Percentiles rank a stretch among this genome's conserved stretches.
These are phyloP conservation scores for Remersonia thermophila DNA, from an alignment of 2,329 filamentous ascomycete species.

Conservation along the genomic window DNA sequence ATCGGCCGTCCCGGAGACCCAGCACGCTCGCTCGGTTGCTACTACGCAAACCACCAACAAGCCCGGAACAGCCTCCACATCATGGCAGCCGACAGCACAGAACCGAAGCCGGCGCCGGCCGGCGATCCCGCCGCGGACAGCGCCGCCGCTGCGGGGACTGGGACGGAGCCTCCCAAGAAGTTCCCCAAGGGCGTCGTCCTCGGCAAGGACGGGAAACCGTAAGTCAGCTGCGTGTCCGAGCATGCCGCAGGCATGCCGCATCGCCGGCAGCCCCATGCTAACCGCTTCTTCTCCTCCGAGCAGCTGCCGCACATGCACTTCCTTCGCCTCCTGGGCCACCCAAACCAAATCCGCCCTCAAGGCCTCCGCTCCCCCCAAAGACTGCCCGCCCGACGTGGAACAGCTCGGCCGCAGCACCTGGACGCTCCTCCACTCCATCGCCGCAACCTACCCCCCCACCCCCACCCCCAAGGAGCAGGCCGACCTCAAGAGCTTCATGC, in stretches of 20 bases:
- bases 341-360: constrained; percentile 33
- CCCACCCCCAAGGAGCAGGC: constrained; percentile 59
- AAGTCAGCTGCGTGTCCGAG: constrained; percentile 24
- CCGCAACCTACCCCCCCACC: constrained; percentile 66
- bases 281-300: too few species aligned
- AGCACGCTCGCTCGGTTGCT: too few species aligned
- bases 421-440: constrained; percentile 87
- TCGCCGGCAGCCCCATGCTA: neutral
- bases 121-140: constrained; percentile 7
- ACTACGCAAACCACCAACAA: too few species aligned
- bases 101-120: constrained; percentile 19
- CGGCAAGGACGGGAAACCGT: constrained; percentile 78
- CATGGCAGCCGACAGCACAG: constrained; percentile 22
- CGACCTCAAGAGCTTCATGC: constrained; percentile 67
- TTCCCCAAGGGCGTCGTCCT: constrained; percentile 62
- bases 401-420: constrained; percentile 75
- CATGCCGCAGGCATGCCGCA: too few species aligned
- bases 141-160: constrained; percentile 13
- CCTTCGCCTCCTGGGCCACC: constrained; percentile 50
- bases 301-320: constrained; percentile 62
- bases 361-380: constrained; percentile 28
- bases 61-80: too few species aligned
- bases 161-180: constrained; percentile 33
- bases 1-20: too few species aligned
- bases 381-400: constrained; percentile 88